phyloP scores from a whole-genome alignment of 495 filamentous ascomycete species.

The Daldinia decipiens region DNA sequence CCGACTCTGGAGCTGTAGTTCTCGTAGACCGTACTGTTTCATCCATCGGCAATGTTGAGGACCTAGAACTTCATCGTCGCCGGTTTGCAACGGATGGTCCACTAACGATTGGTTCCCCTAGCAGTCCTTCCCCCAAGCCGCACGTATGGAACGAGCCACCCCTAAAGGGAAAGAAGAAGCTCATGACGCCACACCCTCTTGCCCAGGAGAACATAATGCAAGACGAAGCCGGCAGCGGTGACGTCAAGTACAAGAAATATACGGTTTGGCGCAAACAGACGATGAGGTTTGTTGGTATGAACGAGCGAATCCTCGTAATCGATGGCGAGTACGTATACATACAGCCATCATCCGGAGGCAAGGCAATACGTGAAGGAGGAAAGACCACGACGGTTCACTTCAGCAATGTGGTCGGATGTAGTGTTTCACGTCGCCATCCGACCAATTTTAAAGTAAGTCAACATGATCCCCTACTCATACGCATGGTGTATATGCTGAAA shows the following conservation, averaged over 20 bases:
- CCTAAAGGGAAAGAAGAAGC: conserved; percentile 77
- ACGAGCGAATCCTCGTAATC: conserved; percentile 84
- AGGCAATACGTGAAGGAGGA: conserved; percentile 66
- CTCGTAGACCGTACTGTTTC: conserved; percentile 86
- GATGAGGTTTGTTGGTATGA: conserved; percentile 89
- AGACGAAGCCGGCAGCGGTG: conserved; percentile 70
- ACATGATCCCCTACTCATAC: background rate
- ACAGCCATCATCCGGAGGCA: conserved; percentile 73
- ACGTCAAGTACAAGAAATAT: conserved; percentile 80
- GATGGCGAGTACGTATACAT: conserved; percentile 97
- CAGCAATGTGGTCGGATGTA: conserved; percentile 90
- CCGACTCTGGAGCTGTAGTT: conserved; percentile 83
- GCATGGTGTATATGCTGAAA: conserved; percentile 29
- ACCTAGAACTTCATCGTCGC: conserved; percentile 88
- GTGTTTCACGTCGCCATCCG: conserved; percentile 89
- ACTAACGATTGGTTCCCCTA: conserved; percentile 80
- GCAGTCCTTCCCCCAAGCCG: conserved; percentile 81
- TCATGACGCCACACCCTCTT: conserved; percentile 76
- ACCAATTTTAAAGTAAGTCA: conserved; percentile 82
- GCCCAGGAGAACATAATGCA: conserved; percentile 73
- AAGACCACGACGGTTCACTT: conserved; percentile 95
- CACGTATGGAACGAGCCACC: conserved; percentile 63
- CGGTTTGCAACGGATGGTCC: conserved; percentile 84
- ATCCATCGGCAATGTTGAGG: conserved; percentile 81
- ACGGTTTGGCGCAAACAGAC: conserved; percentile 92